Percentiles rank a stretch among this genome's conserved stretches.
These are phyloP conservation scores for Pythium volutum DNA, from an alignment of 352 stramenopile species.

Conservation along the genomic window DNA sequence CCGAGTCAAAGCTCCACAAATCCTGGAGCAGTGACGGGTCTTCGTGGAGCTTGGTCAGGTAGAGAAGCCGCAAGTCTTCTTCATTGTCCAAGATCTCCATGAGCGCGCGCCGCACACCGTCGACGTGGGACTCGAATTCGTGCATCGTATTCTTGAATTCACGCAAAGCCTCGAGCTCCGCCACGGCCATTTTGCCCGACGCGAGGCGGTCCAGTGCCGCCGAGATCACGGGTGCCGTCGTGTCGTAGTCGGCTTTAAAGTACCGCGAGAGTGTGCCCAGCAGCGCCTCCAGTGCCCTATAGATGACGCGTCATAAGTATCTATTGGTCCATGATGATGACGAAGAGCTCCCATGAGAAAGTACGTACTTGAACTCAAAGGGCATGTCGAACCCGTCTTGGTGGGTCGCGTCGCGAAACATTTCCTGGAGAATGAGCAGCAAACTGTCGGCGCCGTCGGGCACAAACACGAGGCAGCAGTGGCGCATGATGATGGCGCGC, in stretches of 20 bases:
- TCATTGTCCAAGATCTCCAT: slow-evolving; percentile 75
- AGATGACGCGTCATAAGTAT: background rate
- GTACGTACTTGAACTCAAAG: slow-evolving; percentile 70
- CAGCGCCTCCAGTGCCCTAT: slow-evolving; percentile 35
- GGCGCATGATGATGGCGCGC: slow-evolving; percentile 71
- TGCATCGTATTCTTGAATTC: slow-evolving; percentile 72
- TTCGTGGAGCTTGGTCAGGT: slow-evolving; percentile 64
- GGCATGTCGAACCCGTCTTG: slow-evolving; percentile 46
- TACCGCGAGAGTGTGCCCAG: slow-evolving; percentile 54
- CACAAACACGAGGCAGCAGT: slow-evolving; percentile 36
- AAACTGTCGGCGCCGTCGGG: slow-evolving; percentile 50
- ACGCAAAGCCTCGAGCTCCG: slow-evolving; percentile 55
- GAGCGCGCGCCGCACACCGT: slow-evolving; percentile 47
- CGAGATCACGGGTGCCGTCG: slow-evolving; percentile 39
- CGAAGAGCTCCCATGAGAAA: background rate
- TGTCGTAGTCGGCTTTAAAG: slow-evolving; percentile 49
- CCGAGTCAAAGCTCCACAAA: slow-evolving; percentile 63
- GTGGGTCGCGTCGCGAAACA: slow-evolving; percentile 45
- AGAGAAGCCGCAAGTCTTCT: slow-evolving; percentile 61
- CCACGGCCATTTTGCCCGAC: slow-evolving; percentile 37
- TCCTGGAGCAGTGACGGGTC: slow-evolving; percentile 50
- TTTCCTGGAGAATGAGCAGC: slow-evolving; percentile 60
- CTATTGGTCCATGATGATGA: background rate
- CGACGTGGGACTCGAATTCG: slow-evolving; percentile 67
- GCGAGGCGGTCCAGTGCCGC: slow-evolving; percentile 46